These are phyloP conservation scores for Tylopilus balloui DNA, from an alignment of 768 basidiomycete species.

Conservation along the genomic window DNA sequence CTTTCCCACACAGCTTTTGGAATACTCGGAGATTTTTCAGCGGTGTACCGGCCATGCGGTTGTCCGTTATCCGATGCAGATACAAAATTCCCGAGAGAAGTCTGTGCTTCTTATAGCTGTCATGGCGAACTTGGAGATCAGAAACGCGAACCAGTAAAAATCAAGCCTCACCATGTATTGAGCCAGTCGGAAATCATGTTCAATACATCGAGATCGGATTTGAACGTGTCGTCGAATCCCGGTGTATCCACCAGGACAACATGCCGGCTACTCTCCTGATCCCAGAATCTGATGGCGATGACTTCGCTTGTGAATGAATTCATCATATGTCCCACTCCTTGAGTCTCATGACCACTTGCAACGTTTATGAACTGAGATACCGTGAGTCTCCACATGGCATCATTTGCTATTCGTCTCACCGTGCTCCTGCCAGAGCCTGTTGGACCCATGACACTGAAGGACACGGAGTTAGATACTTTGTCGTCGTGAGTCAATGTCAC, in stretches of 20 bases:
- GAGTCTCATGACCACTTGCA: too few relatives aligned
- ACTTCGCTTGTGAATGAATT: too few relatives aligned
- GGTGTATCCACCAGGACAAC: constrained; percentile 26
- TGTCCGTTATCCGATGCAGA: constrained; percentile 38
- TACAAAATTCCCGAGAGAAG: constrained; percentile 36
- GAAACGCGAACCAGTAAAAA: neutral
- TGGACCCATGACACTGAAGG: too few relatives aligned
- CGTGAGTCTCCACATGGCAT: too few relatives aligned
- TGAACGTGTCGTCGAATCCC: constrained; percentile 19
- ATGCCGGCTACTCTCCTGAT: neutral
- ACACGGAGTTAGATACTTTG: too few relatives aligned
- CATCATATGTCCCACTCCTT: too few relatives aligned
- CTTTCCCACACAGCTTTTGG: constrained; percentile 23
- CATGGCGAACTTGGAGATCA: neutral
- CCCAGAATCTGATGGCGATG: too few relatives aligned
- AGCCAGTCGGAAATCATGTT: constrained; percentile 15
- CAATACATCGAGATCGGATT: constrained; percentile 13
- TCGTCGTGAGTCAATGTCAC: too few relatives aligned
- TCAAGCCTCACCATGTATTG: constrained; percentile 1
- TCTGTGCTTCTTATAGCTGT: constrained; percentile 7
- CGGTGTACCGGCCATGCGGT: constrained; percentile 33
- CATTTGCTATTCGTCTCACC: too few relatives aligned
- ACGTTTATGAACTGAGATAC: too few relatives aligned
- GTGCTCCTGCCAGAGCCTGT: too few relatives aligned
- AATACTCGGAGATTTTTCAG: constrained; percentile 35